A percentile compares a stretch with the other conserved stretches of the same genome.
Evolutionary conservation across 2,329 filamentous ascomycete genomes (phyloP).

Genomic region (Aaosphaeria pasadenensis): DNA sequence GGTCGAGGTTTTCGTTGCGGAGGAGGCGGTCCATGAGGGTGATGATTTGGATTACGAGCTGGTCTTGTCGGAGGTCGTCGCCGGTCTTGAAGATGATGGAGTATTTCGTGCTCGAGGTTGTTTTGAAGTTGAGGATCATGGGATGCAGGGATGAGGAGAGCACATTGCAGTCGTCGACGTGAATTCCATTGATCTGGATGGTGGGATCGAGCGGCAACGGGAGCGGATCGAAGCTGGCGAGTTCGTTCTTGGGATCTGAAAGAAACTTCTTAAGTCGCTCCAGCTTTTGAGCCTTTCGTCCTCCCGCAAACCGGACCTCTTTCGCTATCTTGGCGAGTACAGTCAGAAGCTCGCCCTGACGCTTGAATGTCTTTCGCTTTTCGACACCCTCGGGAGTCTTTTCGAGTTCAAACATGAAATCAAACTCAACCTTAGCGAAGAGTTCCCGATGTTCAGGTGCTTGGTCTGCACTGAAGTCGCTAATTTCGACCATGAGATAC

Average conservation of each 20-base stretch:
- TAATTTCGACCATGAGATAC: conserved; percentile 98
- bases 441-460: conserved; percentile 74
- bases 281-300: conserved; percentile 75
- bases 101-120: conserved; percentile 72
- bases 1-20: conserved; percentile 91
- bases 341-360: conserved; percentile 86
- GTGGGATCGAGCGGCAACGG: conserved; percentile 86
- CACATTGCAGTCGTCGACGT: conserved; percentile 81
- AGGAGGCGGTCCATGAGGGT: conserved; percentile 95
- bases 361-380: conserved; percentile 70
- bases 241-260: conserved; percentile 85
- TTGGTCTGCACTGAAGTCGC: conserved; percentile 75
- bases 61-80: conserved; percentile 93
- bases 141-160: conserved; percentile 95
- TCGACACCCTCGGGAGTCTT: conserved; percentile 67
- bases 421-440: conserved; percentile 89
- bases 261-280: conserved; percentile 82
- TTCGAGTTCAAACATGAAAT: conserved; percentile 89
- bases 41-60: conserved; percentile 96
- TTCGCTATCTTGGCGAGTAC: conserved; percentile 85
- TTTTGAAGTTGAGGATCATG: conserved; percentile 87
- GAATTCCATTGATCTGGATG: conserved; percentile 73
- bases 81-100: conserved; percentile 97
- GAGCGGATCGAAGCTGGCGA: conserved; percentile 77
- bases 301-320: conserved; percentile 78